A percentile compares a stretch with the other conserved stretches of the same genome.
Conservation (phyloP, 164 flowering plant species). For the Saururus chinensis region DNA sequence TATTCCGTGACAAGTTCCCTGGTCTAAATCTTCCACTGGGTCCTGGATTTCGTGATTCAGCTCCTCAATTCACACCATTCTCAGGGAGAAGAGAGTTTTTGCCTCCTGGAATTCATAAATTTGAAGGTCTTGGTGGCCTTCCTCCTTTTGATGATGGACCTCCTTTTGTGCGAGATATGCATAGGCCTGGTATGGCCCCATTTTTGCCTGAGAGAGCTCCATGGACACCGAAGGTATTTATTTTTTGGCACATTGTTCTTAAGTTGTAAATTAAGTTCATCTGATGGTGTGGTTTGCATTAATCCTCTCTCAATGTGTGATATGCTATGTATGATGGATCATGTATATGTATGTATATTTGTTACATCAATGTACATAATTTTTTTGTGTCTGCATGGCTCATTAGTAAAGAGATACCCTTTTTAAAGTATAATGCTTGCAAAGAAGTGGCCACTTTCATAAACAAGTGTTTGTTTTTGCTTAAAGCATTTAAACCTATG, state of each 20-base stretch:
- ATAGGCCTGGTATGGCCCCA: constrained; percentile 48
- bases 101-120: constrained; percentile 58
- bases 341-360: neutral
- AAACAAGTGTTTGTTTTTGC: too few species aligned
- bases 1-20: constrained; percentile 62
- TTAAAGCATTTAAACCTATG: too few species aligned
- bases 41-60: constrained; percentile 50
- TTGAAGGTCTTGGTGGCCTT: constrained; percentile 39
- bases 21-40: constrained; percentile 35
- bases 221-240: constrained; percentile 67
- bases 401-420: neutral
- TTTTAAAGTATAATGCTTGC: neutral
- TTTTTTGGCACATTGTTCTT: neutral
- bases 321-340: neutral
- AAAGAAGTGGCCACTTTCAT: too few species aligned
- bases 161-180: constrained; percentile 49
- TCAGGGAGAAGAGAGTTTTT: constrained; percentile 67
- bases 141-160: constrained; percentile 58
- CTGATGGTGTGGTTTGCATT: neutral
- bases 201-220: constrained; percentile 46
- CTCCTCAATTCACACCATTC: constrained; percentile 35
- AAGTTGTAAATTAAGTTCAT: neutral
- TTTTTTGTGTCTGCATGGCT: neutral
- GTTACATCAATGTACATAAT: neutral
- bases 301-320: neutral